Evolutionary conservation across 2,329 filamentous ascomycete species (phyloP).

Genomic region (Fusarium chuoi): DNA sequence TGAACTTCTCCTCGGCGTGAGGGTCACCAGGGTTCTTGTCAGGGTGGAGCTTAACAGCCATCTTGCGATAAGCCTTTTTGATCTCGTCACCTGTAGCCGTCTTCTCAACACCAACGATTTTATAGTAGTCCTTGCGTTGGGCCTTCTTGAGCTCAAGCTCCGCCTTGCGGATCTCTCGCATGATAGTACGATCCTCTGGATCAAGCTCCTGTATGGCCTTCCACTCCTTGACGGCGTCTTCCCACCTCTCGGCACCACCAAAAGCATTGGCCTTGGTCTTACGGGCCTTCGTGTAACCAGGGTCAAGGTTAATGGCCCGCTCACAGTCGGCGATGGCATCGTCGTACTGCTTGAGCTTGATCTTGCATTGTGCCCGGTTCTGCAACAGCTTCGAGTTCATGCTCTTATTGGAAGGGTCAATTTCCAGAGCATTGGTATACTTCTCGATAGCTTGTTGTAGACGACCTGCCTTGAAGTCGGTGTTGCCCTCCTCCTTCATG

Average conservation of each 20-base stretch:
- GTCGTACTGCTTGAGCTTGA: slow-evolving; percentile 85
- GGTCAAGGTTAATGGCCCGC: slow-evolving; percentile 82
- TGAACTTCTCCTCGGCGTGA: slow-evolving; percentile 89
- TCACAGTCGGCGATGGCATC: slow-evolving; percentile 88
- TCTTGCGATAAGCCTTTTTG: slow-evolving; percentile 96
- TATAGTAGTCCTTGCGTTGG: slow-evolving; percentile 98
- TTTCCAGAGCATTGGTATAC: slow-evolving; percentile 82
- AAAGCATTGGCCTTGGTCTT: slow-evolving; percentile 94
- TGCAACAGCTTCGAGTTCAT: slow-evolving; percentile 95
- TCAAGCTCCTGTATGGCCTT: slow-evolving; percentile 87
- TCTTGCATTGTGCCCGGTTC: slow-evolving; percentile 88
- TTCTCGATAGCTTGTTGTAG: slow-evolving; percentile 85
- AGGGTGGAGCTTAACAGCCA: slow-evolving; percentile 93
- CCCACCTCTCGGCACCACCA: slow-evolving; percentile 88
- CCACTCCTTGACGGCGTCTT: slow-evolving; percentile 88
- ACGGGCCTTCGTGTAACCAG: slow-evolving; percentile 86
- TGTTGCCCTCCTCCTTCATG: slow-evolving; percentile 94
- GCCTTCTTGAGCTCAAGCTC: slow-evolving; percentile 98
- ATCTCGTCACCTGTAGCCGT: slow-evolving; percentile 85
- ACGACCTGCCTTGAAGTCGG: slow-evolving; percentile 85
- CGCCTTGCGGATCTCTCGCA: slow-evolving; percentile 86
- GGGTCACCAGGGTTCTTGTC: slow-evolving; percentile 96
- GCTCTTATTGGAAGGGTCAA: slow-evolving; percentile 89
- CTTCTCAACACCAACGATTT: slow-evolving; percentile 91
- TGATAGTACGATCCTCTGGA: slow-evolving; percentile 81